Conservation (phyloP, 1,284 basidiomycete genomes). For the Ustilago crameri region DNA sequence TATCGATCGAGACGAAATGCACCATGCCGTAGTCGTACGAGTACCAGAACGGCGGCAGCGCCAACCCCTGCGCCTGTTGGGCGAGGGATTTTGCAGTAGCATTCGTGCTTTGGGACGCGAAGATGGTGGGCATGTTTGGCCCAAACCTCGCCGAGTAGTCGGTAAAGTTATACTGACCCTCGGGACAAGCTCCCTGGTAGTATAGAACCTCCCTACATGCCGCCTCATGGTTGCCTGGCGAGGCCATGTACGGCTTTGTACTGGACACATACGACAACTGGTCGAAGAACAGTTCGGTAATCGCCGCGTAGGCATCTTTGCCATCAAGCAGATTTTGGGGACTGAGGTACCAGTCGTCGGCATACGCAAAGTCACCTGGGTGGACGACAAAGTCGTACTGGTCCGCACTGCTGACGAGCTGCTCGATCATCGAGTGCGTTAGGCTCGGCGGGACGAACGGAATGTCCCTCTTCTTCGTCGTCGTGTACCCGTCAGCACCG, state of each 20-base stretch:
- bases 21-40: constrained; percentile 54
- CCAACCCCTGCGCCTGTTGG: constrained; percentile 12
- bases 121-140: constrained; percentile 47
- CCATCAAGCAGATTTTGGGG: constrained; percentile 39
- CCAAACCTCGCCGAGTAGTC: constrained; percentile 40
- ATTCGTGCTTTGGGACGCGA: constrained; percentile 19
- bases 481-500: constrained; percentile 65
- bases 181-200: constrained; percentile 32
- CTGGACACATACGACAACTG: constrained; percentile 65
- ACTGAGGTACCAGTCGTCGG: constrained; percentile 65
- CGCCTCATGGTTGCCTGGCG: constrained; percentile 58
- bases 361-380: constrained; percentile 68
- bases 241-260: constrained; percentile 55
- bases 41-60: constrained; percentile 49
- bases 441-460: constrained; percentile 31
- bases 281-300: constrained; percentile 68
- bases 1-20: constrained; percentile 56
- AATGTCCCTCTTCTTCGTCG: constrained; percentile 44
- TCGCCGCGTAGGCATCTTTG: constrained; percentile 42
- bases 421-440: constrained; percentile 43
- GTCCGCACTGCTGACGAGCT: constrained; percentile 21
- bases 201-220: constrained; percentile 32
- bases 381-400: constrained; percentile 49
- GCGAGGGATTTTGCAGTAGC: constrained; percentile 14
- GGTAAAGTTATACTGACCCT: constrained; percentile 55